These are phyloP conservation scores for Naganishia vaughanmartiniae DNA, from an alignment of 768 basidiomycete genomes.

Conservation along the genomic window DNA sequence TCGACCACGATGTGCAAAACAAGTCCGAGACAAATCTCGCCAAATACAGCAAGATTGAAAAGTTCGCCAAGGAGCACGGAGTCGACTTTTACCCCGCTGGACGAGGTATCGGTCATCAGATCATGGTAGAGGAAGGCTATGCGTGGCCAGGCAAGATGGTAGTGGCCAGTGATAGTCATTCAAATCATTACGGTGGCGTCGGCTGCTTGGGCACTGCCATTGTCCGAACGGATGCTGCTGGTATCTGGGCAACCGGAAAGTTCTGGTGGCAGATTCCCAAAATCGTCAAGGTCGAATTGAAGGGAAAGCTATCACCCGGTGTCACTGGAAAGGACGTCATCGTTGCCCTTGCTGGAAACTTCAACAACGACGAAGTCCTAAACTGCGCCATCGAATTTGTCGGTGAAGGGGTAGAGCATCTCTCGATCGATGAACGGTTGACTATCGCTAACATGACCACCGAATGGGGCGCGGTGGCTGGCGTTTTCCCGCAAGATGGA, in stretches of 20 bases:
- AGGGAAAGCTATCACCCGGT: conserved; percentile 74
- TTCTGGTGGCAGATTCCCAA: conserved; percentile 99
- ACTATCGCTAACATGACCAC: conserved; percentile 99
- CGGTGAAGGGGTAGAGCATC: conserved; percentile 74
- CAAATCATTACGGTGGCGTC: conserved; percentile 98
- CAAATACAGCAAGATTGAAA: conserved; percentile 89
- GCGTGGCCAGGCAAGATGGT: conserved; percentile 94
- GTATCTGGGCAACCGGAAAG: conserved; percentile 96
- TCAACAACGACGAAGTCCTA: conserved; percentile 93
- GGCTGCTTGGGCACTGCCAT: conserved; percentile 97
- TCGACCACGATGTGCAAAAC: conserved; percentile 99
- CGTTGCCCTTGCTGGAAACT: conserved; percentile 89
- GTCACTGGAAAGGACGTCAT: conserved; percentile 99
- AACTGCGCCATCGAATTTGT: conserved; percentile 96
- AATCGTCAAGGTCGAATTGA: conserved; percentile 90
- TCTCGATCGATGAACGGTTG: conserved; percentile 85
- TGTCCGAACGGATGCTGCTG: conserved; percentile 64
- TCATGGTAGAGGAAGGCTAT: conserved; percentile 96
- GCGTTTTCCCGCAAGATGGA: conserved; percentile 88
- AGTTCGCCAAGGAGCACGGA: conserved; percentile 76
- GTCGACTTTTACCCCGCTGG: conserved; percentile 98
- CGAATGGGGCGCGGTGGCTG: conserved; percentile 96
- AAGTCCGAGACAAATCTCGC: conserved; percentile 80
- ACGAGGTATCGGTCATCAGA: conserved; percentile 94
- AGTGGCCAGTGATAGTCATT: conserved; percentile 93